phyloP scores from a whole-genome alignment of 2,329 filamentous ascomycete genomes.

The Ceratocystis lukuohia region DNA sequence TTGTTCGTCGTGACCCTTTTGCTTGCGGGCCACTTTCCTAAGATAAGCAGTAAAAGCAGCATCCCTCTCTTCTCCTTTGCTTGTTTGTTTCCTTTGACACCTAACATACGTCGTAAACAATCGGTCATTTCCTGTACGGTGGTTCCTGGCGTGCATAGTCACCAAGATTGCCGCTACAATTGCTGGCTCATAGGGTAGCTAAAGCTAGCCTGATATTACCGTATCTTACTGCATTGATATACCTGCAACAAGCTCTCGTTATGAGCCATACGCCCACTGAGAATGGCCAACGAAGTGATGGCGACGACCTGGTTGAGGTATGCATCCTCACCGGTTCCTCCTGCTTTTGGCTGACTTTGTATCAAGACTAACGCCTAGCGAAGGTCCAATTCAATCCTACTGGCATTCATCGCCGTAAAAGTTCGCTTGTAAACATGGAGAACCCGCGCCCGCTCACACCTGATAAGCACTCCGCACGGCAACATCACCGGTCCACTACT shows the following conservation, averaged over 20 bases:
- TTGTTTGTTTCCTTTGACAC: too few species aligned
- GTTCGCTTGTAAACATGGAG: conserved; percentile 46
- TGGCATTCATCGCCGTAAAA: conserved; percentile 51
- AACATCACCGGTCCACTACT: background rate
- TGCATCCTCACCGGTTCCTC: background rate
- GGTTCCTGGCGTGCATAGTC: too few species aligned
- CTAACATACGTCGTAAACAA: too few species aligned
- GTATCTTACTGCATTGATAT: too few species aligned
- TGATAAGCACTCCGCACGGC: background rate
- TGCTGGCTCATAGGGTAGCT: too few species aligned
- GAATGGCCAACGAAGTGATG: conserved; percentile 12
- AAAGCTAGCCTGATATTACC: too few species aligned
- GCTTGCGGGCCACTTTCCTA: too few species aligned
- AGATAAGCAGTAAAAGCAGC: too few species aligned
- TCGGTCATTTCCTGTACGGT: too few species aligned
- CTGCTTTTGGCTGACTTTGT: background rate
- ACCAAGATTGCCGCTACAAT: too few species aligned
- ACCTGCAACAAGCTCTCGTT: background rate
- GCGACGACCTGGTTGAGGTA: conserved; percentile 18
- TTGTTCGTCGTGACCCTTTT: too few species aligned
- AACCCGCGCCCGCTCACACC: background rate
- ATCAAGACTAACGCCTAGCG: background rate
- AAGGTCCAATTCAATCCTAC: conserved; percentile 50
- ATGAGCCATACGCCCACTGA: conserved; percentile 1
- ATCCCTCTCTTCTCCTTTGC: too few species aligned